Evolutionary conservation across 192 early-diverging fungal species (phyloP).

Genomic region (Borealophlyctis nickersoniae): DNA sequence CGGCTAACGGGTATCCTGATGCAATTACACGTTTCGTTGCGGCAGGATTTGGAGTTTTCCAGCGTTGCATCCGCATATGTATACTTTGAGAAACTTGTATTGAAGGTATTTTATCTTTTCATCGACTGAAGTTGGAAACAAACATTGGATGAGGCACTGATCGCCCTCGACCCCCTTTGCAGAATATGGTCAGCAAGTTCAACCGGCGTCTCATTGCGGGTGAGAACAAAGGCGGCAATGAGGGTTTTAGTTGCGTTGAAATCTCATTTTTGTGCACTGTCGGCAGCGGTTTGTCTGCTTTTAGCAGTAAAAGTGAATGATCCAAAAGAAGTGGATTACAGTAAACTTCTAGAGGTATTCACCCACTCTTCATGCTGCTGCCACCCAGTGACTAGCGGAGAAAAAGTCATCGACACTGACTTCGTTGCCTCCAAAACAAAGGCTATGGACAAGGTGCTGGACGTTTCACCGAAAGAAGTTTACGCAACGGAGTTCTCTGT

Average conservation of each 20-base stretch:
- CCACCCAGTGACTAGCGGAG: too few relatives aligned
- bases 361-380: too few relatives aligned
- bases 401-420: conserved; percentile 3
- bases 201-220: conserved; percentile 71
- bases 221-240: too few relatives aligned
- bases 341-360: conserved; percentile 55
- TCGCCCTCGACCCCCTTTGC: neutral
- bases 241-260: neutral
- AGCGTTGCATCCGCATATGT: conserved; percentile 86
- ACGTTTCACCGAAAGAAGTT: conserved; percentile 73
- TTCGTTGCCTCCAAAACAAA: conserved; percentile 11
- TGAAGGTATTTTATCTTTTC: conserved; percentile 52
- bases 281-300: conserved; percentile 67
- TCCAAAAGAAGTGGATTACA: conserved; percentile 66
- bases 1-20: neutral
- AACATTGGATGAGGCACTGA: too few relatives aligned
- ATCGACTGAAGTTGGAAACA: too few relatives aligned
- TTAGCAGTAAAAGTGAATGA: conserved; percentile 87
- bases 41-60: conserved; percentile 82
- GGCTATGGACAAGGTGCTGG: conserved; percentile 72
- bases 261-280: conserved; percentile 18
- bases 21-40: too few relatives aligned
- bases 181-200: conserved; percentile 65
- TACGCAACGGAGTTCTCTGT: conserved; percentile 86
- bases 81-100: conserved; percentile 92